Conservation (phyloP, 148 eudicot species). For the Linanthus parryae region DNA sequence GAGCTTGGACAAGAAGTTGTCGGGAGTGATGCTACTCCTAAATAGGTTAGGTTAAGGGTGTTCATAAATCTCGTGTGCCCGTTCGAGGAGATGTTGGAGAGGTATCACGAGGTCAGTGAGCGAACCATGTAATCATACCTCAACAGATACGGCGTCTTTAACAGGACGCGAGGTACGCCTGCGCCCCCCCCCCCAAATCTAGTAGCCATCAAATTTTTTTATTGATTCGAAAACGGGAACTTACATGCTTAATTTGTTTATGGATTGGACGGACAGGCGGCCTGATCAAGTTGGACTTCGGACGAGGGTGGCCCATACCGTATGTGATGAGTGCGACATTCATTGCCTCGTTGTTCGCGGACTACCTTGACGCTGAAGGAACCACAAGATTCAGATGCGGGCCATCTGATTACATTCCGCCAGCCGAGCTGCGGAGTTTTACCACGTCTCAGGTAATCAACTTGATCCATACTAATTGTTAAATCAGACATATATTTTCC, state of each 20-base stretch:
- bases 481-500: too few relatives aligned
- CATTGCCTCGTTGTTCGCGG: slow-evolving; percentile 58
- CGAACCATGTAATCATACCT: slow-evolving; percentile 77
- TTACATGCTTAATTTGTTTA: not conserved
- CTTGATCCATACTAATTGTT: too few relatives aligned
- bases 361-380: slow-evolving; percentile 53
- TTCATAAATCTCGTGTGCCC: slow-evolving; percentile 75
- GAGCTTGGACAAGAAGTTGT: slow-evolving; percentile 83
- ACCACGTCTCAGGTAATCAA: slow-evolving; percentile 80
- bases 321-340: slow-evolving; percentile 74
- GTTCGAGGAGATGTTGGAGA: slow-evolving; percentile 48
- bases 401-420: slow-evolving; percentile 26
- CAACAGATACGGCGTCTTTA: slow-evolving; percentile 36
- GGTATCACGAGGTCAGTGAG: slow-evolving; percentile 49
- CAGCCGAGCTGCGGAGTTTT: slow-evolving; percentile 32
- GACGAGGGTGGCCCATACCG: slow-evolving; percentile 49
- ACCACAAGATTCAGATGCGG: slow-evolving; percentile 72
- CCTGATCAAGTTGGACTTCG: slow-evolving; percentile 46
- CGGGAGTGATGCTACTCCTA: slow-evolving; percentile 60
- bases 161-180: slow-evolving; percentile 49
- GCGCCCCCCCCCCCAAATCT: not conserved
- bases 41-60: slow-evolving; percentile 61
- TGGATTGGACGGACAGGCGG: slow-evolving; percentile 37
- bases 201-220: not conserved
- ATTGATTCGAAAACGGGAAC: too few relatives aligned